Evolutionary conservation across 208 protist genomes (phyloP), one percentile per base, ranked within the genome.

Genomic region (Leishmania lainsoni): DNA sequence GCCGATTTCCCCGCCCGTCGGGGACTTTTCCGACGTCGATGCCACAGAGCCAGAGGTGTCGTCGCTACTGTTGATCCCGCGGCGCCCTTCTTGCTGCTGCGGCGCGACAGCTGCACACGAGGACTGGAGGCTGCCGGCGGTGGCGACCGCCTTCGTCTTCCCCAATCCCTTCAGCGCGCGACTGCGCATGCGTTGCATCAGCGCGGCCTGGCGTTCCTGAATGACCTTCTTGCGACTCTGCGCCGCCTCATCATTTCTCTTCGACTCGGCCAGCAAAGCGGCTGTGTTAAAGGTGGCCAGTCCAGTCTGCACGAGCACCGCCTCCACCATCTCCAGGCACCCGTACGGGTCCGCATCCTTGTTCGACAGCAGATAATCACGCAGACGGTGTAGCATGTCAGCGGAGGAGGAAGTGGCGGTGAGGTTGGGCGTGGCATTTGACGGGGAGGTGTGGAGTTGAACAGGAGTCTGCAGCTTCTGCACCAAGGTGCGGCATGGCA

Each of bases 171-270:
- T 89, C 6, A 86, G 49, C 32, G 81, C 80, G 22, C 81, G 87
- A 49, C 73, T 87, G 56, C 85, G 92, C 83, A 95, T 89, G 54
- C 90, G 89, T 48, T 82, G 78, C 75, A 97, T 85, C 29, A 97
- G 81, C 76, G 87, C 87, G 10, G 81, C 80, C 82, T 97, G 93
- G 61, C 85, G 87, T 68, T 93, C 92, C 83, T 95, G 92, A n/a
- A 93, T 54, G 29, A 76, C 76, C 80, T 85, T 83, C 58, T 86
- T 86, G 51, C 87, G 90, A 45, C 81, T 86, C 49, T 85, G 76
- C 48, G 86, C 85, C 32, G 49, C 79, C 32, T 54, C 81, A 49
- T 80, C 81, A 71, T 78, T 83, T 56, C 78, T 61, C 63, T 75
- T 79, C 56, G 86, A 83, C 66, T 79, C 80, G 12, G 79, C 75